These are phyloP conservation scores for Leptoxyphium fumago DNA, from an alignment of 2,329 filamentous ascomycete genomes.

Conservation along the genomic window DNA sequence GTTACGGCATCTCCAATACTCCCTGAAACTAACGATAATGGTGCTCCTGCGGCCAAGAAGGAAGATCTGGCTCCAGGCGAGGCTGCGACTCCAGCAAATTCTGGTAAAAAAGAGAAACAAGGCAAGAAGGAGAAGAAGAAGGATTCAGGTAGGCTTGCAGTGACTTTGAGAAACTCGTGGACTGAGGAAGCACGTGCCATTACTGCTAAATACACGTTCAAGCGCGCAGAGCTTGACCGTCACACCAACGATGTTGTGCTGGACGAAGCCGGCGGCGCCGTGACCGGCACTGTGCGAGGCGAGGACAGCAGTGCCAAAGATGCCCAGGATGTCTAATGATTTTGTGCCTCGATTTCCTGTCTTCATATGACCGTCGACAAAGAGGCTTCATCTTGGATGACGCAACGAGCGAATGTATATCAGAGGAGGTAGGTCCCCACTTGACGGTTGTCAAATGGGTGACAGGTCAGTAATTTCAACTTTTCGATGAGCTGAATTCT, in stretches of 20 bases:
- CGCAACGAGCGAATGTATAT: too few species aligned
- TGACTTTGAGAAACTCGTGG: slow-evolving; percentile 68
- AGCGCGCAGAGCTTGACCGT: slow-evolving; percentile 16
- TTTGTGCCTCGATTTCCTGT: too few species aligned
- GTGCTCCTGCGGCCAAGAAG: neutral
- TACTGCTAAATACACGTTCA: slow-evolving; percentile 60
- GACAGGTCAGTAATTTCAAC: neutral
- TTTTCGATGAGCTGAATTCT: too few species aligned
- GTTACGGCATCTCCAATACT: too few species aligned
- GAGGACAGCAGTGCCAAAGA: neutral
- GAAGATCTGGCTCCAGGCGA: neutral
- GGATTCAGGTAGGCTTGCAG: slow-evolving; percentile 53
- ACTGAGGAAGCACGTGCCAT: slow-evolving; percentile 81
- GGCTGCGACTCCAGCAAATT: neutral
- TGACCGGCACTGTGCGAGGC: slow-evolving; percentile 3
- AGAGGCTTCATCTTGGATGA: too few species aligned
- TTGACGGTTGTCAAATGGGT: neutral
- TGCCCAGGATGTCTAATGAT: neutral
- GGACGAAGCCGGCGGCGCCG: slow-evolving; percentile 3
- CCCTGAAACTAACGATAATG: neutral
- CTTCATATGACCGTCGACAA: too few species aligned
- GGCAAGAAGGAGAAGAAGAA: slow-evolving; percentile 32
- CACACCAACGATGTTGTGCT: slow-evolving; percentile 2
- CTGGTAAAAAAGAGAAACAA: slow-evolving; percentile 3
- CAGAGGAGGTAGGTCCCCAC: neutral